Conservation (phyloP, 257 asterid species). For the Fraxinus excelsior region DNA sequence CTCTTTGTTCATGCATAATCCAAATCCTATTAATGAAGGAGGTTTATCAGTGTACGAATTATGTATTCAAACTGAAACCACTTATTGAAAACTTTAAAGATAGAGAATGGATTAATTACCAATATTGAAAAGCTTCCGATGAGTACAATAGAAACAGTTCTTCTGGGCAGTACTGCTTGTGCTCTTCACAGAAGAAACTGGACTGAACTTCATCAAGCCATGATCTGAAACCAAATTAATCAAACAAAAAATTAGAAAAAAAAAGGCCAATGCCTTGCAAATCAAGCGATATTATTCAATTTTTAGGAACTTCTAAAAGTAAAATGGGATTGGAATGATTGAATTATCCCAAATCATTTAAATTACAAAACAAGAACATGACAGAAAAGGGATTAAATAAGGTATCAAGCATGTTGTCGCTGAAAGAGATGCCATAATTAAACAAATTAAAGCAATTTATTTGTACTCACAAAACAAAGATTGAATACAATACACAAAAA, state of each 20-base stretch:
- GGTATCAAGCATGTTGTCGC: not conserved
- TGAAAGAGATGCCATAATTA: not conserved
- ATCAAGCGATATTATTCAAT: too few relatives aligned
- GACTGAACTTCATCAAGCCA: conserved; percentile 12
- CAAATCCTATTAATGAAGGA: conserved; percentile 21
- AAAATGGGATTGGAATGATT: too few relatives aligned
- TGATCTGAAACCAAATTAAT: conserved; percentile 25
- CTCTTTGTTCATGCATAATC: conserved; percentile 19
- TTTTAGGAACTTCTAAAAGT: too few relatives aligned
- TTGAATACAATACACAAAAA: not conserved
- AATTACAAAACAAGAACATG: not conserved
- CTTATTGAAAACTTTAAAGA: not conserved
- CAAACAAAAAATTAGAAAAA: not conserved
- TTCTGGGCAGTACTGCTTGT: conserved; percentile 8
- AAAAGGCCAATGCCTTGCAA: too few relatives aligned
- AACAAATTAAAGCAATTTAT: not conserved
- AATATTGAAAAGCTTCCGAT: conserved; percentile 47
- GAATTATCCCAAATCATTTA: too few relatives aligned
- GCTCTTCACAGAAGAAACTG: conserved; percentile 22
- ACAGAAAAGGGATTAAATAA: not conserved
- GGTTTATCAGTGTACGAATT: not conserved
- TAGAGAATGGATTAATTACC: conserved; percentile 27
- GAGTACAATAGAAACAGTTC: conserved; percentile 6
- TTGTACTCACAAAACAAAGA: not conserved
- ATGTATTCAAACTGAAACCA: not conserved